A percentile compares a stretch with the other conserved stretches of the same genome.
phyloP scores from a whole-genome alignment of 805 yeast species.

The Kregervanrija pseudodelftensis region DNA sequence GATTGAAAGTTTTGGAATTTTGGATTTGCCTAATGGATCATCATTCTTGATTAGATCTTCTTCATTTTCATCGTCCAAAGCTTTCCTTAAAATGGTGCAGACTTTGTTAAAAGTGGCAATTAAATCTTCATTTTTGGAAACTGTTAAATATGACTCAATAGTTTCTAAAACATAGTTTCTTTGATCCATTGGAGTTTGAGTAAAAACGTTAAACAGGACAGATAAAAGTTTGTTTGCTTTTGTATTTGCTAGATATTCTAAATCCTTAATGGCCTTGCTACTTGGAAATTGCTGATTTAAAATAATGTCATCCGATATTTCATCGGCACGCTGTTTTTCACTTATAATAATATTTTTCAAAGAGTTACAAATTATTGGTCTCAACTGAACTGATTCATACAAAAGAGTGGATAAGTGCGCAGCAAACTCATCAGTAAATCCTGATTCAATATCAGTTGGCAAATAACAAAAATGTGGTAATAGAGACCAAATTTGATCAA shows the following conservation, averaged over 20 bases:
- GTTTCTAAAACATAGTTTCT: constrained; percentile 83
- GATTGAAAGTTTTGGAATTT: constrained; percentile 51
- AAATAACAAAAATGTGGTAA: constrained; percentile 85
- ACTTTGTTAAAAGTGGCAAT: constrained; percentile 77
- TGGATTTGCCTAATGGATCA: constrained; percentile 25
- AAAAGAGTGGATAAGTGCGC: constrained; percentile 63
- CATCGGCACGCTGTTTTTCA: constrained; percentile 29
- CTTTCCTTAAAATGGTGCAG: constrained; percentile 66
- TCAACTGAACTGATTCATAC: constrained; percentile 66
- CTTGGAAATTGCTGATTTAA: constrained; percentile 58
- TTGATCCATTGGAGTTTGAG: constrained; percentile 79
- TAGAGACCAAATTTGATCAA: constrained; percentile 89
- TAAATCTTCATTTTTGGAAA: constrained; percentile 61
- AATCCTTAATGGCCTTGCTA: constrained; percentile 44
- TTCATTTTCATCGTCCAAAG: constrained; percentile 54
- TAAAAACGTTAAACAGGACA: constrained; percentile 84
- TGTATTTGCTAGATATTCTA: constrained; percentile 56
- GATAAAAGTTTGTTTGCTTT: constrained; percentile 69
- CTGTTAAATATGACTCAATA: constrained; percentile 70
- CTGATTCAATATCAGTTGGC: constrained; percentile 60
- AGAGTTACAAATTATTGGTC: constrained; percentile 80
- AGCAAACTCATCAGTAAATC: constrained; percentile 75
- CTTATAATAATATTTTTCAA: constrained; percentile 73
- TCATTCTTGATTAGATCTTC: constrained; percentile 27
- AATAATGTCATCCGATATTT: constrained; percentile 51